phyloP scores from a whole-genome alignment of 345 rosid species.

The Gossypium ekmanianum region DNA sequence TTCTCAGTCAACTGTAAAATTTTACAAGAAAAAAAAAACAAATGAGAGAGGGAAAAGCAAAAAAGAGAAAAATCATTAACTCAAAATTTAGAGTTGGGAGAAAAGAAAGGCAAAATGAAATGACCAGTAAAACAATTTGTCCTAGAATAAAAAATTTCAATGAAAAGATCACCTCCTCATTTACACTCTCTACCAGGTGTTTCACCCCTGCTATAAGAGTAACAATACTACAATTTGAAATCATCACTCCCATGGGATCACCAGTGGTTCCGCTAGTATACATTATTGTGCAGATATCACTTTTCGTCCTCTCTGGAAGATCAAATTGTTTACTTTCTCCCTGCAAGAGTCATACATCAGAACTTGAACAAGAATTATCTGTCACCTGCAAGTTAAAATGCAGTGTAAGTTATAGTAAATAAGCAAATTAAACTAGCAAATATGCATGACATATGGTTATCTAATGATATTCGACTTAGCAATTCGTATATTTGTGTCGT shows the following conservation, averaged over 20 bases:
- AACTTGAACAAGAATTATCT: conserved; percentile 11
- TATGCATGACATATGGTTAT: not conserved
- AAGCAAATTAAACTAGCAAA: no score
- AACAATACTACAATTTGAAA: conserved; percentile 86
- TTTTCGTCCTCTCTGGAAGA: conserved; percentile 72
- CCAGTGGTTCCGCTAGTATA: conserved; percentile 99
- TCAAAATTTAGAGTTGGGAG: not conserved
- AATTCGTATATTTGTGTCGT: not conserved
- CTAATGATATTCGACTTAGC: not conserved
- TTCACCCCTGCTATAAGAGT: conserved; percentile 72
- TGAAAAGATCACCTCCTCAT: conserved; percentile 50
- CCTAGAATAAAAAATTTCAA: not conserved
- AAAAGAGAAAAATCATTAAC: not conserved
- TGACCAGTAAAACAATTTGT: not conserved
- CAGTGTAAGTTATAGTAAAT: not conserved
- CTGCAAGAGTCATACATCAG: conserved; percentile 34
- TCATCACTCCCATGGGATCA: conserved; percentile 96
- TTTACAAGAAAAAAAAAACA: conserved; percentile 14
- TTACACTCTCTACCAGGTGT: conserved; percentile 49
- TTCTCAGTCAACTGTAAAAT: conserved; percentile 53
- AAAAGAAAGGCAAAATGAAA: not conserved
- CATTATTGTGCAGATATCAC: conserved; percentile 91
- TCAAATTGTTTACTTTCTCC: conserved; percentile 66
- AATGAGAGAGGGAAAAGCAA: not conserved
- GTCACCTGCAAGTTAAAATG: not conserved